Percentiles rank a stretch among this genome's conserved stretches.
Conservation (phyloP, 2,329 filamentous ascomycete species). For the Xylaria sp. region DNA sequence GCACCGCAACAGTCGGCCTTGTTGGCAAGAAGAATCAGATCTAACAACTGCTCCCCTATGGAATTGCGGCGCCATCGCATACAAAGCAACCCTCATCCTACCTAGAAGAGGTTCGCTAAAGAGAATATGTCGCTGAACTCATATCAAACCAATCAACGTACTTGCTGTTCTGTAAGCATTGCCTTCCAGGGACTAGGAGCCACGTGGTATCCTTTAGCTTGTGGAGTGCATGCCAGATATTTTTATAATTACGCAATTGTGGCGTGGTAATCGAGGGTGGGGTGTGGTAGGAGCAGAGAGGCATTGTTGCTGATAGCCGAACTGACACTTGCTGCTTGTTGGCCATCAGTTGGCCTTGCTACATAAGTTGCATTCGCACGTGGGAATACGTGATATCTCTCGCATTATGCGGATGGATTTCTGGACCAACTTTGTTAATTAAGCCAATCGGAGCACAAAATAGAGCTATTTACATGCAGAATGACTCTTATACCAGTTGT, state of each 20-base stretch:
- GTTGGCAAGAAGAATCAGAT: constrained; percentile 19
- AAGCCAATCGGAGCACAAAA: constrained; percentile 26
- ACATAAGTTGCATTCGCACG: constrained; percentile 3
- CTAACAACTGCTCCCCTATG: constrained; percentile 2
- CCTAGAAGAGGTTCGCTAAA: not conserved
- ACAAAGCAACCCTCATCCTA: not conserved
- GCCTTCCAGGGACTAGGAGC: not conserved
- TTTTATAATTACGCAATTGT: constrained; percentile 14
- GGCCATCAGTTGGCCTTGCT: constrained; percentile 20
- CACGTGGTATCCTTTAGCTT: not conserved
- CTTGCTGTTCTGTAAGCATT: constrained; percentile 5
- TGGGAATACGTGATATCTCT: constrained; percentile 31
- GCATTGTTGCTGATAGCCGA: constrained; percentile 20
- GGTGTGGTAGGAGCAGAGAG: constrained; percentile 9
- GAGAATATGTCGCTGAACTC: not conserved
- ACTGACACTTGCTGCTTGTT: constrained; percentile 25
- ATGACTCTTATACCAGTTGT: not conserved
- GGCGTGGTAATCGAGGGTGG: not conserved
- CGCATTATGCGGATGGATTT: constrained; percentile 37
- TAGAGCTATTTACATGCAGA: constrained; percentile 18
- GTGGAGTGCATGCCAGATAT: constrained; percentile 1
- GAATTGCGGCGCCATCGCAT: not conserved
- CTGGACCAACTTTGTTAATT: constrained; percentile 38
- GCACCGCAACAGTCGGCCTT: constrained; percentile 27
- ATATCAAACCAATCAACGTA: constrained; percentile 16